Evolutionary conservation across 139 green algal genomes (phyloP), one percentile per base, ranked within the genome.

Genomic region (Closterium sp.): DNA sequence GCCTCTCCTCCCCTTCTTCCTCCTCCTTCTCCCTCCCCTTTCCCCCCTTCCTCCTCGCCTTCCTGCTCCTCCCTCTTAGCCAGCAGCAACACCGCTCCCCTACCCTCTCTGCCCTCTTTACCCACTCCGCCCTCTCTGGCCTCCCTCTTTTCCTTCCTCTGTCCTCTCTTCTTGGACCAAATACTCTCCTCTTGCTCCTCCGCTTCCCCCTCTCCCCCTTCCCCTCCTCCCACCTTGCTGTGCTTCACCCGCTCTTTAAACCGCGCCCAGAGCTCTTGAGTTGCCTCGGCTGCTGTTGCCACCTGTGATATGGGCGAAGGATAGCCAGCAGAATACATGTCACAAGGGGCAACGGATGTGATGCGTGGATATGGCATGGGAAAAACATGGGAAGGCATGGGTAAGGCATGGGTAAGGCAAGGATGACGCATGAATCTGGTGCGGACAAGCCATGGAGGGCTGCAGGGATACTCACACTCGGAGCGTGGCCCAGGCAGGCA

Each of bases 401-500:
- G 38, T 10, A 66, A 5, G 38, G 38, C 38, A 12, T 10, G n/a
- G 19, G 38, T 10, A 66, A 66, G 12, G 38, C 38, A 66, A 66
- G 38, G 2, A 66, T 6, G 38, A 10, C 38, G 4, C 2, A 66
- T 4, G 5, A 55, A 55, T 55, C 5, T 6, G 6, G 6, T 55
- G 36, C 36, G 36, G n/a, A n/a, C n/a, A n/a, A 55, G 55, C 55
- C 23, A 76, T 28, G 55, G 33, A 89, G n/a, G n/a, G n/a, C n/a
- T n/a, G n/a, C n/a, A n/a, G n/a, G n/a, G n/a, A n/a, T n/a, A 89
- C 89, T 89, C 31, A 91, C 89, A 33, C n/a, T 38, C n/a, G 34
- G 89, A 31, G 43, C 35, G 21, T 89, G 85, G 33, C 89, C 64
- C 19, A 66, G 31, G 83, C 89, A 92, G 25, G 89, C n/a, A n/a